A percentile compares a stretch with the other conserved stretches of the same genome.
These are phyloP conservation scores for Tetrastigma voinierianum DNA, from an alignment of 164 flowering plant species.

Conservation along the genomic window DNA sequence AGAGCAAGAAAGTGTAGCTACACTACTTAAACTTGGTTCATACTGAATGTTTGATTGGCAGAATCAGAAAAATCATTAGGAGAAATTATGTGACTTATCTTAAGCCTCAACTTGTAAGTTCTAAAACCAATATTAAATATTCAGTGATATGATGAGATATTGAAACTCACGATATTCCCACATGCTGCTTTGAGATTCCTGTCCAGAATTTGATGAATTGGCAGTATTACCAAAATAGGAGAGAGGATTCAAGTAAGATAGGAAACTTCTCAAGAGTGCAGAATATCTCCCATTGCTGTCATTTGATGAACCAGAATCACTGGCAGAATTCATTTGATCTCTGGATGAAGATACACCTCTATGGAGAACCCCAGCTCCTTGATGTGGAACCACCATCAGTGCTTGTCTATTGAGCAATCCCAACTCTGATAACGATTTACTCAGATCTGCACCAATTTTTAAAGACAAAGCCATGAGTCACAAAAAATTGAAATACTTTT, in stretches of 20 bases:
- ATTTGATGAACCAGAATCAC: conserved; percentile 25
- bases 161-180: conserved; percentile 62
- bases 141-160: not conserved
- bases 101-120: not conserved
- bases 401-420: conserved; percentile 69
- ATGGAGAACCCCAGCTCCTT: conserved; percentile 13
- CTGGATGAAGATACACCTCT: conserved; percentile 25
- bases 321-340: conserved; percentile 13
- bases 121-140: not conserved
- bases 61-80: not conserved
- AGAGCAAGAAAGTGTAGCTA: not conserved
- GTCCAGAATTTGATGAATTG: conserved; percentile 41
- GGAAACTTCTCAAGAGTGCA: conserved; percentile 37
- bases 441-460: conserved; percentile 49
- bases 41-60: not conserved
- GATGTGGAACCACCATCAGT: conserved; percentile 64
- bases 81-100: not conserved
- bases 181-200: conserved; percentile 30
- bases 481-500: not conserved
- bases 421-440: conserved; percentile 55
- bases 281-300: conserved; percentile 50
- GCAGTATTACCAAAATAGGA: conserved; percentile 57
- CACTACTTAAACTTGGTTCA: not conserved
- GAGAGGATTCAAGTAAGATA: conserved; percentile 73
- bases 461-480: not conserved